These are phyloP conservation scores for Tetrahymena elliotti DNA, from an alignment of 73 alveolate genomes.

Conservation along the genomic window DNA sequence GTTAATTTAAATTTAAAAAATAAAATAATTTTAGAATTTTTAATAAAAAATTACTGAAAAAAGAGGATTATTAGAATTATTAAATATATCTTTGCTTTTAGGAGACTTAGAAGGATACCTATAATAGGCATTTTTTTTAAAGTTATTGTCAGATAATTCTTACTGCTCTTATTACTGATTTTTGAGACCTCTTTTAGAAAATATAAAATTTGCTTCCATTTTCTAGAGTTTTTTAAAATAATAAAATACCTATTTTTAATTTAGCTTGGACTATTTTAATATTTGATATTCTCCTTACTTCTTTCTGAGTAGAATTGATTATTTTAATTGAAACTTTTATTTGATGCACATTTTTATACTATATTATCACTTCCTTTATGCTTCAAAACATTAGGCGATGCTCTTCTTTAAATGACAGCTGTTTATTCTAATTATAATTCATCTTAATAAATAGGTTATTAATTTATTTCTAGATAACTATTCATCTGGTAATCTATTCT, in stretches of 20 bases:
- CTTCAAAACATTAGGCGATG: background rate
- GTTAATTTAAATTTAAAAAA: too few relatives aligned
- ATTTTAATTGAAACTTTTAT: background rate
- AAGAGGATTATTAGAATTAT: background rate
- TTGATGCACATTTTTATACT: background rate
- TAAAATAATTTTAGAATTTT: background rate
- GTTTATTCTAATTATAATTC: background rate
- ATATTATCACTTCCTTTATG: background rate
- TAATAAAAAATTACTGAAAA: background rate
- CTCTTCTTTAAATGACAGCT: background rate
- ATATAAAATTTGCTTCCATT: too few relatives aligned
- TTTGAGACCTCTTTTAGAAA: background rate
- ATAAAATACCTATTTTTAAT: background rate
- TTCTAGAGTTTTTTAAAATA: background rate
- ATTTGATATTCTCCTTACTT: background rate
- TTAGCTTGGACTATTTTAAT: background rate
- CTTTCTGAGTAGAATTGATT: background rate
- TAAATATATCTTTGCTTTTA: background rate
- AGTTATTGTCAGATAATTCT: too few relatives aligned
- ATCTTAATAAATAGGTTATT: background rate
- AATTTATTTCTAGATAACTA: background rate
- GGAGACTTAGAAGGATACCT: background rate
- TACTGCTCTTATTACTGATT: background rate
- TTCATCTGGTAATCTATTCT: background rate
- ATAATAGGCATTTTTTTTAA: background rate